Base-by-base conservation (phyloP, 306 rosid species). In the Elaeagnus macrophylla region DNA sequence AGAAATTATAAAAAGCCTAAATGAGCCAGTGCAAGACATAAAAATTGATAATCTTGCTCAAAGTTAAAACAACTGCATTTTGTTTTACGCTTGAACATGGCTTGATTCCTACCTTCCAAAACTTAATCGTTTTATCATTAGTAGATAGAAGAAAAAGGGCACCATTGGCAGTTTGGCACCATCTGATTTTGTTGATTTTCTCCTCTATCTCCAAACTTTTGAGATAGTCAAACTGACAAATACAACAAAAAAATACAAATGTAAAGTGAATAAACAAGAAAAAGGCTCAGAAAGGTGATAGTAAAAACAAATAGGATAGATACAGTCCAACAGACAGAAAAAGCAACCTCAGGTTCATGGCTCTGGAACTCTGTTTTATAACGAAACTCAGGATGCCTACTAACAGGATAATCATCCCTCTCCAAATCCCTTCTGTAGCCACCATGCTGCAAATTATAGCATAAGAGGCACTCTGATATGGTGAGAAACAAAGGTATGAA, bases 191-290 rank as follows among this genome's bases (percentile, higher is more conserved):
- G 88, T 93, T 93, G 76, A 93, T 93, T 77, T 93, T 93, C 84
- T 93, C 99, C 83, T 93, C 99, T 67, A 93, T 93, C 76, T 93
- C 99, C 88, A 93, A 93, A 51, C 99, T 93, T 88, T 93, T 93
- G 60, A 93, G 96, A 74, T 93, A 93, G 73, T 93, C 99, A 40
- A 93, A 93, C 99, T 93, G 91, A 67, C 68, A 75, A 65, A 45
- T 17, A 61, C 5, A 37, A 39, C 37, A 65, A 57, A 9, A 60
- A 48, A 63, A 56, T 14, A 32, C 53, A 52, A 51, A 60, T 42
- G 54, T 5, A 16, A 39, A 37, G 56, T 60, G 45, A 65, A 42
- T 49, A 42, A 43, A 69, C 53, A 61, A 60, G 53, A 67, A 37
- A 48, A 60, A 49, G 25, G 48, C 51, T 13, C 50, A 37, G 47